Evolutionary conservation across 768 basidiomycete genomes (phyloP).

Genomic region (Rhodotorula diobovata): DNA sequence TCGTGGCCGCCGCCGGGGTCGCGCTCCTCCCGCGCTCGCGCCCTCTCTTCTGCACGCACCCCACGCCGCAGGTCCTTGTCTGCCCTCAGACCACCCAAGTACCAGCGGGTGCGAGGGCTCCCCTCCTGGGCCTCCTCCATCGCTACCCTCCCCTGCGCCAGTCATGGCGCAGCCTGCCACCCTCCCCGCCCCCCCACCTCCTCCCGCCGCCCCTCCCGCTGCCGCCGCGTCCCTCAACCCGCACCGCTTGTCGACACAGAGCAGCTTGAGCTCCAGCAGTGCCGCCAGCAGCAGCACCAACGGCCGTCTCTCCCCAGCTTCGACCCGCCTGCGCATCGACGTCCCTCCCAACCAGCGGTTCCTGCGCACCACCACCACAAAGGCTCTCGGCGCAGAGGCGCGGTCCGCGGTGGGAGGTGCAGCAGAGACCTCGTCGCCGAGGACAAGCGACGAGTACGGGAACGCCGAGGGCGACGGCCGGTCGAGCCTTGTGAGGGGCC

Average conservation of each 20-base stretch:
- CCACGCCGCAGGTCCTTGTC: too few relatives aligned
- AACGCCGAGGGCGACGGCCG: too few relatives aligned
- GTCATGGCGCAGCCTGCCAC: not conserved
- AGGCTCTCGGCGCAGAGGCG: not conserved
- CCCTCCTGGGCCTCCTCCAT: too few relatives aligned
- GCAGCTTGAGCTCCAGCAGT: not conserved
- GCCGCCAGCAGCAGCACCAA: not conserved
- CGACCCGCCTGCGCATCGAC: not conserved
- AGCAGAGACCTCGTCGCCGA: too few relatives aligned
- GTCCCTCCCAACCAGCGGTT: conserved; percentile 3
- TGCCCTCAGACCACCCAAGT: too few relatives aligned
- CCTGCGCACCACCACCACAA: not conserved
- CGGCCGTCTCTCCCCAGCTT: not conserved
- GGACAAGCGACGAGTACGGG: not conserved
- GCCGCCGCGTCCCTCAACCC: not conserved
- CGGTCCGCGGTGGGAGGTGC: too few relatives aligned
- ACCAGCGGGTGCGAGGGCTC: too few relatives aligned
- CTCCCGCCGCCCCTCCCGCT: not conserved
- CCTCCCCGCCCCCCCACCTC: not conserved
- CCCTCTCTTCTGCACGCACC: too few relatives aligned
- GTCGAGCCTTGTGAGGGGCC: not conserved
- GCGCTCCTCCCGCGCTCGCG: too few relatives aligned
- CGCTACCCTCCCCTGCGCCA: not conserved
- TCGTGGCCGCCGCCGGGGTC: too few relatives aligned
- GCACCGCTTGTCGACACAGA: not conserved